A percentile compares a stretch with the other conserved stretches of the same genome.
These are phyloP conservation scores for Tremellales sp. DNA, from an alignment of 1,284 basidiomycete species.

Conservation along the genomic window DNA sequence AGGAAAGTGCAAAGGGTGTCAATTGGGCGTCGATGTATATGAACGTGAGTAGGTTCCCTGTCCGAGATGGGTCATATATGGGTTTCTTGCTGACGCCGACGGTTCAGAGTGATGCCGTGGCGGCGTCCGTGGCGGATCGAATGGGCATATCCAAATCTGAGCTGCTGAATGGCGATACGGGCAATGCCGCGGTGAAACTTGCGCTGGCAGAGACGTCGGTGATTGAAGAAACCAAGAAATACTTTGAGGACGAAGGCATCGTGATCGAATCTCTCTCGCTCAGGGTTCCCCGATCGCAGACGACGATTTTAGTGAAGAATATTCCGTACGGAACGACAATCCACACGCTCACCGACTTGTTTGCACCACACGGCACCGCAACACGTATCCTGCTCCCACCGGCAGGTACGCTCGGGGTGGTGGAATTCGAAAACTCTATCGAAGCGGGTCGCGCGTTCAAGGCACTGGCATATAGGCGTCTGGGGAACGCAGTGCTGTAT, in stretches of 20 bases:
- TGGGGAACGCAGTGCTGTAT: conserved; percentile 87
- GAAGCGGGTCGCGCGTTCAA: conserved; percentile 74
- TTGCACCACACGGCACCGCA: conserved; percentile 73
- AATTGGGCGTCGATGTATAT: conserved; percentile 97
- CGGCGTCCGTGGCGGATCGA: conserved; percentile 73
- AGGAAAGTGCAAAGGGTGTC: conserved; percentile 73
- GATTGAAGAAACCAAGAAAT: conserved; percentile 90
- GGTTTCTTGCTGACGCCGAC: conserved; percentile 2
- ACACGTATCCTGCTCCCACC: conserved; percentile 79
- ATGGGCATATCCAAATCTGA: conserved; percentile 81
- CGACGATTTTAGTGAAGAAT: conserved; percentile 90
- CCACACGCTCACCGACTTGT: conserved; percentile 71
- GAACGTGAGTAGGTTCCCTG: conserved; percentile 72
- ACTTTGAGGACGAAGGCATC: conserved; percentile 63
- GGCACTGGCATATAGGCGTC: conserved; percentile 76
- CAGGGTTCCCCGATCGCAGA: conserved; percentile 63
- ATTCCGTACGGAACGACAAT: conserved; percentile 86
- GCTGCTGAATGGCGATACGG: conserved; percentile 61
- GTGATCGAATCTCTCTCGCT: conserved; percentile 51
- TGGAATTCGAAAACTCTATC: conserved; percentile 72
- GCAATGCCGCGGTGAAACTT: conserved; percentile 77
- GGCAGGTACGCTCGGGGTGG: conserved; percentile 87
- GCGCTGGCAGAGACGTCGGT: conserved; percentile 95
- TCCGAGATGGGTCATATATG: not conserved
- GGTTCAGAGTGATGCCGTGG: conserved; percentile 77